Percentiles rank a stretch among this genome's conserved stretches.
Conservation (phyloP, 2,329 filamentous ascomycete species). For the Trichophyton equinum region DNA sequence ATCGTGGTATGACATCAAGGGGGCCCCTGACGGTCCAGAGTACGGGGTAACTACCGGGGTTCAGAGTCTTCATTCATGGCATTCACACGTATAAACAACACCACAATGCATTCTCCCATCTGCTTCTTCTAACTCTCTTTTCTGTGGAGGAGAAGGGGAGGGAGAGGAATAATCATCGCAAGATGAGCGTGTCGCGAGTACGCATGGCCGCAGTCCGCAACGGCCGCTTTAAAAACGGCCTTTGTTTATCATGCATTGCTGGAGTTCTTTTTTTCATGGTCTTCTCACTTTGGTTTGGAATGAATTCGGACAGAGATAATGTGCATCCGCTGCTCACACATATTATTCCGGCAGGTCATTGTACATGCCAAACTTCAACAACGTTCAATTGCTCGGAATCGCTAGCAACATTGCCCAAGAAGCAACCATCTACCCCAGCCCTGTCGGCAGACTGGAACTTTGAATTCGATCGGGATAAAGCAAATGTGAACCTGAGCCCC, state of each 20-base stretch:
- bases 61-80: neutral
- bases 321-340: constrained; percentile 28
- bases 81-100: neutral
- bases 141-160: neutral
- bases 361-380: constrained; percentile 27
- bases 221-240: neutral
- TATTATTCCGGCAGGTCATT: constrained; percentile 29
- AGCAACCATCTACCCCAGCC: constrained; percentile 9
- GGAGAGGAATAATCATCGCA: neutral
- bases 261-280: constrained; percentile 4
- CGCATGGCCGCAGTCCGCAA: neutral
- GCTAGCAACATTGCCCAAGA: constrained; percentile 15
- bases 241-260: neutral
- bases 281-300: constrained; percentile 17
- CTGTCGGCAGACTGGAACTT: constrained; percentile 20
- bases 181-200: neutral
- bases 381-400: constrained; percentile 27
- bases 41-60: neutral
- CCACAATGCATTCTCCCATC: neutral
- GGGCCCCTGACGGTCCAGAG: neutral
- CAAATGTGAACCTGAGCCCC: constrained; percentile 20
- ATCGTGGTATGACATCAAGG: too few species aligned
- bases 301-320: constrained; percentile 28
- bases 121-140: neutral
- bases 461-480: constrained; percentile 22